These are phyloP conservation scores for Mycosphaerella arachidis DNA, from an alignment of 2,329 filamentous ascomycete species.

Conservation along the genomic window DNA sequence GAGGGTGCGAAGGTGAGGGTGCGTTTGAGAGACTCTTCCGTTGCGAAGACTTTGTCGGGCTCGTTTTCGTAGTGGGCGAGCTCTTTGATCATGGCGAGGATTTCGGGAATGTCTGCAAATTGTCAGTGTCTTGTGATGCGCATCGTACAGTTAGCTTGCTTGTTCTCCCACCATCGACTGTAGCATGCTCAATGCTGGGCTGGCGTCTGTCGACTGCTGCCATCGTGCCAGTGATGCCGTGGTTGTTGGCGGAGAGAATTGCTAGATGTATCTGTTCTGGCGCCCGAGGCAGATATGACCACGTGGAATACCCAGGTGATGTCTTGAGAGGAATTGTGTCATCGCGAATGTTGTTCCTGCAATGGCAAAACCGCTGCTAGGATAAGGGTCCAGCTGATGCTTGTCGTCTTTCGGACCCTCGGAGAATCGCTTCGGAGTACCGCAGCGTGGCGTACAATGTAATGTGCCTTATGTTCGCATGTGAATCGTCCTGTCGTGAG, in stretches of 20 bases:
- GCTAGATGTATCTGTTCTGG: not conserved
- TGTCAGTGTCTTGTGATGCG: not conserved
- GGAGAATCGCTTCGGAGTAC: not conserved
- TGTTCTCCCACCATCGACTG: slow-evolving; percentile 40
- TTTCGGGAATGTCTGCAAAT: slow-evolving; percentile 67
- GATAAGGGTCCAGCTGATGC: not conserved
- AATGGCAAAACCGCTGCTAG: not conserved
- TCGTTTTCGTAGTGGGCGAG: slow-evolving; percentile 86
- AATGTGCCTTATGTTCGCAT: no score
- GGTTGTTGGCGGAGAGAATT: not conserved
- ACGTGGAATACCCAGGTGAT: not conserved
- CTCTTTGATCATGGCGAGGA: slow-evolving; percentile 76
- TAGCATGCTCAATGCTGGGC: slow-evolving; percentile 52
- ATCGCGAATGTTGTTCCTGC: not conserved
- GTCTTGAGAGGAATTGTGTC: not conserved
- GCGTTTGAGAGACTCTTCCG: slow-evolving; percentile 62
- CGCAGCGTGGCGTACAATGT: not conserved
- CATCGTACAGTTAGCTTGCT: not conserved
- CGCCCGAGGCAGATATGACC: not conserved
- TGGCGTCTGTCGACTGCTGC: not conserved
- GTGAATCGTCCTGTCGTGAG: no score
- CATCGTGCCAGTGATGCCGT: not conserved
- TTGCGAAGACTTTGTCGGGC: slow-evolving; percentile 69
- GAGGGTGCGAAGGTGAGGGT: slow-evolving; percentile 73
- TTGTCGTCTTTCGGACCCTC: not conserved